Base-by-base conservation (phyloP, 2,329 filamentous ascomycete species). In the Clonostachys rhizophaga region DNA sequence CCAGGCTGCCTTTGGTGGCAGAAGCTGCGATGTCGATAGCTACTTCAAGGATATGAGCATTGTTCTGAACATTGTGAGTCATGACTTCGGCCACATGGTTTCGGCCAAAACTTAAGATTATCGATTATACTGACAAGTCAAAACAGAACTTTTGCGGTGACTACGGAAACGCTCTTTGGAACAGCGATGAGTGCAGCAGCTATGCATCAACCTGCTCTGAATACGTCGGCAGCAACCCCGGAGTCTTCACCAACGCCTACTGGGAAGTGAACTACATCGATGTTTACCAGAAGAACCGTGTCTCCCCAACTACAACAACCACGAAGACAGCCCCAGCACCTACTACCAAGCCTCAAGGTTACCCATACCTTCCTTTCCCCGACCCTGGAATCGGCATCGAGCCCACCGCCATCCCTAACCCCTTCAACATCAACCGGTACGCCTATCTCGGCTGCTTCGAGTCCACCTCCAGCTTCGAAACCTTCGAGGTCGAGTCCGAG, bases 61-160 rank as follows among this genome's bases (percentile, higher is more conserved):
- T 48, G 83, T 89, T 39, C 78, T 91, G 55, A 83, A 90, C 58
- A 91, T 83, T 40, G 73, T 75, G 43, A 57, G 63, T 57, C 17
- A 3, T 12, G 10, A n/a, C n/a, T n/a, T n/a, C n/a, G n/a, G n/a
- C n/a, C n/a, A n/a, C n/a, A n/a, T n/a, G n/a, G n/a, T n/a, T n/a
- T 45, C 13, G 18, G 33, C 16, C 34, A 14, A 33, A 11, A 9
- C 17, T 7, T 5, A 17, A 20, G 34, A 9, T 36, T 35, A 45
- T 3, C 7, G 12, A n/a, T 39, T n/a, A 18, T n/a, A 39, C 36
- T 39, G 36, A 33, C 44, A 39, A 13, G 37, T 17, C 18, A 16
- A 30, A n/a, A 30, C 41, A 76, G 72, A 74, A 87, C 45, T 89
- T 94, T 61, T 94, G 89, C 58, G 89, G 89, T 24, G 81, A 85